A percentile compares a stretch with the other conserved stretches of the same genome.
These are phyloP conservation scores for Fusarium sp. DNA, from an alignment of 2,329 filamentous ascomycete species.

Conservation along the genomic window DNA sequence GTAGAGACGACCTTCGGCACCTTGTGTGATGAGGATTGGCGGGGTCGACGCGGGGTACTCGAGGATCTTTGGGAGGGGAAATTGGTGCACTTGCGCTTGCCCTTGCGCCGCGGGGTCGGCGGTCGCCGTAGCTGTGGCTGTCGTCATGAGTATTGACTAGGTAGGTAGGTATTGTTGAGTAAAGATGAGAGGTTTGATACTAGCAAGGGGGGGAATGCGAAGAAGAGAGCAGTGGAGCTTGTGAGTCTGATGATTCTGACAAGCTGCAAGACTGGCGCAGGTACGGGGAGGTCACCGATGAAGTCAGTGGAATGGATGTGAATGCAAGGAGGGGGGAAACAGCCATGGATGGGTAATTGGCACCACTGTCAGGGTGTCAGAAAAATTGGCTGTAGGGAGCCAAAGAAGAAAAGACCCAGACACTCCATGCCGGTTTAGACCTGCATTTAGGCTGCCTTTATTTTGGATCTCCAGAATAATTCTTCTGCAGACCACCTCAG, in stretches of 20 bases:
- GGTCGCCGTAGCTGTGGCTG: constrained; percentile 30
- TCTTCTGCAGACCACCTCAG: constrained; percentile 6
- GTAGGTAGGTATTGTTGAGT: constrained; percentile 8
- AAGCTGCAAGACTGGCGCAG: constrained; percentile 41
- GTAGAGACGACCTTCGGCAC: constrained; percentile 95
- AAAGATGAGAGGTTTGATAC: neutral
- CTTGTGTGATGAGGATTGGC: constrained; percentile 84
- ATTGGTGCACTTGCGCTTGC: constrained; percentile 47
- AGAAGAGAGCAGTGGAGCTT: constrained; percentile 15
- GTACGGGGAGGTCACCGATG: constrained; percentile 38
- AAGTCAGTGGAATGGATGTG: constrained; percentile 32
- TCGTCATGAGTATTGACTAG: constrained; percentile 10
- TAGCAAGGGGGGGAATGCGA: constrained; percentile 12
- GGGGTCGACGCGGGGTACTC: constrained; percentile 67
- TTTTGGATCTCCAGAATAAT: neutral
- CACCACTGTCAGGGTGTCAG: constrained; percentile 11
- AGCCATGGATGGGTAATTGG: constrained; percentile 27
- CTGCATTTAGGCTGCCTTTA: neutral
- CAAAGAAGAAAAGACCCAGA: neutral
- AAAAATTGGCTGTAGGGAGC: neutral
- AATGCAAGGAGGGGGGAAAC: constrained; percentile 5
- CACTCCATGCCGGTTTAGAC: neutral
- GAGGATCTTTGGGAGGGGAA: constrained; percentile 73
- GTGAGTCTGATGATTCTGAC: constrained; percentile 28
- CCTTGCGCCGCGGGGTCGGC: constrained; percentile 38